phyloP scores from a whole-genome alignment of 345 rosid genomes.

The Brassica cretica region DNA sequence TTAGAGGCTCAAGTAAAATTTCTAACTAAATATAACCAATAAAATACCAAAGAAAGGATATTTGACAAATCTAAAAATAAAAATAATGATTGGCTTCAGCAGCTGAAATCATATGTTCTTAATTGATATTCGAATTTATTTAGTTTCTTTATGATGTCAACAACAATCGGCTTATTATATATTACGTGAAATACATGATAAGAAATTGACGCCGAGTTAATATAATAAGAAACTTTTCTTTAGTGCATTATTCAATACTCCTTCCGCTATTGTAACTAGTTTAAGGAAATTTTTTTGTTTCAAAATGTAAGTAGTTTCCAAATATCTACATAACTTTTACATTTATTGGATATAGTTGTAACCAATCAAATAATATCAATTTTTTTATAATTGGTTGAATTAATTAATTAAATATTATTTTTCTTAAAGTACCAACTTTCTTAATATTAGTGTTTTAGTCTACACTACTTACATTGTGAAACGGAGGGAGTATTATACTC shows the following conservation, averaged over 20 bases:
- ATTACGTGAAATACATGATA: not conserved
- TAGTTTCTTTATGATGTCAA: slow-evolving; percentile 10
- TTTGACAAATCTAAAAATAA: not conserved
- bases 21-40: slow-evolving; percentile 1
- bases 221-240: not conserved
- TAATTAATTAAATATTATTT: too few relatives aligned
- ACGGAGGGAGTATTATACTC: too few relatives aligned
- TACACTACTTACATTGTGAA: too few relatives aligned
- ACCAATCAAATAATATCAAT: too few relatives aligned
- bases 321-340: too few relatives aligned
- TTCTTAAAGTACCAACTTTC: too few relatives aligned
- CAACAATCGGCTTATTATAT: slow-evolving; percentile 22
- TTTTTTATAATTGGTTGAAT: too few relatives aligned
- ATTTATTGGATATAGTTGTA: too few relatives aligned
- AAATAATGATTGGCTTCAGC: slow-evolving; percentile 35
- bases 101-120: slow-evolving; percentile 1
- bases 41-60: not conserved
- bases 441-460: too few relatives aligned
- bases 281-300: too few relatives aligned
- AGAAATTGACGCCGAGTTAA: not conserved
- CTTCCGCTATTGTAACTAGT: too few relatives aligned
- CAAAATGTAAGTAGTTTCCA: too few relatives aligned
- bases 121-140: not conserved
- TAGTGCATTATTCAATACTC: not conserved
- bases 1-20: not conserved